Percentiles rank a stretch among this genome's conserved stretches.
phyloP scores from a whole-genome alignment of 768 basidiomycete genomes.

The Termitomyces sp. region DNA sequence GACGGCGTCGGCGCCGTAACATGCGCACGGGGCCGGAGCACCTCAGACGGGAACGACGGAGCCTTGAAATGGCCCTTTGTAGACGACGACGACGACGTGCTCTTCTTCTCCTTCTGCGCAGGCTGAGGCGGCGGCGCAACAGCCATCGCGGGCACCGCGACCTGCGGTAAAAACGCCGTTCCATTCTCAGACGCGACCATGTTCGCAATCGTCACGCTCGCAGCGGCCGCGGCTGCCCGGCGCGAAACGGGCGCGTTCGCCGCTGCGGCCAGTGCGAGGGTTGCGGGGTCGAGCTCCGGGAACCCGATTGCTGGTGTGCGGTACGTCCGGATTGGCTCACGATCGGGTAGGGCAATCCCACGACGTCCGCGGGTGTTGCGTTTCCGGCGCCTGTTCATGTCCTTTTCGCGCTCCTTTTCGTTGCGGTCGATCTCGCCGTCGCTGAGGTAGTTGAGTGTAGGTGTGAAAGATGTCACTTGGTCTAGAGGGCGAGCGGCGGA shows the following conservation, averaged over 20 bases:
- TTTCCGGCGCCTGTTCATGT: slow-evolving; percentile 80
- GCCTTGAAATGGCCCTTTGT: slow-evolving; percentile 70
- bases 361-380: slow-evolving; percentile 79
- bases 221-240: slow-evolving; percentile 84
- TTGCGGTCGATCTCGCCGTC: slow-evolving; percentile 86
- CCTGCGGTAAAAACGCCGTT: slow-evolving; percentile 49
- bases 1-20: slow-evolving; percentile 59
- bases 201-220: slow-evolving; percentile 80
- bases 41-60: slow-evolving; percentile 49
- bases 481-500: slow-evolving; percentile 71
- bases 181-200: slow-evolving; percentile 94
- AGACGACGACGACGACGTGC: background rate
- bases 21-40: slow-evolving; percentile 58
- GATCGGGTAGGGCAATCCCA: slow-evolving; percentile 84
- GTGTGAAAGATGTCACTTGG: slow-evolving; percentile 79
- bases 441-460: slow-evolving; percentile 83
- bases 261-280: slow-evolving; percentile 60
- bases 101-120: slow-evolving; percentile 14
- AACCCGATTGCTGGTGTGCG: slow-evolving; percentile 86
- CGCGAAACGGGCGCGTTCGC: slow-evolving; percentile 67
- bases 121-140: slow-evolving; percentile 21
- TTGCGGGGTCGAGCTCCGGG: slow-evolving; percentile 73
- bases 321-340: slow-evolving; percentile 88
- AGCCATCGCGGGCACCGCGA: slow-evolving; percentile 17
- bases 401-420: slow-evolving; percentile 94